Percentiles rank a stretch among this genome's conserved stretches.
These are phyloP conservation scores for Neltuma alba DNA, from an alignment of 306 rosid species.

Conservation along the genomic window DNA sequence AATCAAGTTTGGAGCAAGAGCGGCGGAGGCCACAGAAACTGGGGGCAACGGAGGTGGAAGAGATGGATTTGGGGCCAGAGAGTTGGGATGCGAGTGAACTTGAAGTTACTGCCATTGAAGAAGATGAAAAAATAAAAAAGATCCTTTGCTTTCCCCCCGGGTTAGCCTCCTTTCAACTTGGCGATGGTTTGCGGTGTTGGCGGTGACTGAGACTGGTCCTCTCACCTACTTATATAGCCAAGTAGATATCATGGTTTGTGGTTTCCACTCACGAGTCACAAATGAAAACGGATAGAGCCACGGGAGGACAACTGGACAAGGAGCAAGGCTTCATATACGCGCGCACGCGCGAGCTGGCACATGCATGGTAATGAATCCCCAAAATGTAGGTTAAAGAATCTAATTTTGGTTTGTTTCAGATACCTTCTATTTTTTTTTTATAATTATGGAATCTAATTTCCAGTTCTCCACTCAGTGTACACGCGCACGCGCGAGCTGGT, in stretches of 20 bases:
- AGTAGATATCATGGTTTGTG: neutral
- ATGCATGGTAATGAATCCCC: neutral
- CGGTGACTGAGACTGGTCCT: neutral
- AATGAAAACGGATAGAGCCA: neutral
- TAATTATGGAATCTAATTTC: too few relatives aligned
- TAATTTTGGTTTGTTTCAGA: too few relatives aligned
- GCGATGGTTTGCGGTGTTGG: neutral
- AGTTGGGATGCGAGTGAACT: slow-evolving; percentile 82
- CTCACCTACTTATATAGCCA: neutral
- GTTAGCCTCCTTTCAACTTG: neutral
- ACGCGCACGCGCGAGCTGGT: too few relatives aligned
- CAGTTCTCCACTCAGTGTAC: too few relatives aligned
- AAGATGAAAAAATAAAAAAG: neutral
- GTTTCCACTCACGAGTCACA: neutral
- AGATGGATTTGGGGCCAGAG: slow-evolving; percentile 48
- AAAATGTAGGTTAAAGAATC: neutral
- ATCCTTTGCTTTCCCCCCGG: neutral
- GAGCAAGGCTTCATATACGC: neutral
- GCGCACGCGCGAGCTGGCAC: neutral
- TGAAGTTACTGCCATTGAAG: slow-evolving; percentile 76
- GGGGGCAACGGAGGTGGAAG: neutral
- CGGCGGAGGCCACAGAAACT: slow-evolving; percentile 57
- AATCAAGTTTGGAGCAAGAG: slow-evolving; percentile 55
- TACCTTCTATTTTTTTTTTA: too few relatives aligned
- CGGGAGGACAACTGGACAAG: neutral